These are phyloP conservation scores for Pelagophyceae sp. DNA, from an alignment of 352 stramenopile genomes.

Conservation along the genomic window DNA sequence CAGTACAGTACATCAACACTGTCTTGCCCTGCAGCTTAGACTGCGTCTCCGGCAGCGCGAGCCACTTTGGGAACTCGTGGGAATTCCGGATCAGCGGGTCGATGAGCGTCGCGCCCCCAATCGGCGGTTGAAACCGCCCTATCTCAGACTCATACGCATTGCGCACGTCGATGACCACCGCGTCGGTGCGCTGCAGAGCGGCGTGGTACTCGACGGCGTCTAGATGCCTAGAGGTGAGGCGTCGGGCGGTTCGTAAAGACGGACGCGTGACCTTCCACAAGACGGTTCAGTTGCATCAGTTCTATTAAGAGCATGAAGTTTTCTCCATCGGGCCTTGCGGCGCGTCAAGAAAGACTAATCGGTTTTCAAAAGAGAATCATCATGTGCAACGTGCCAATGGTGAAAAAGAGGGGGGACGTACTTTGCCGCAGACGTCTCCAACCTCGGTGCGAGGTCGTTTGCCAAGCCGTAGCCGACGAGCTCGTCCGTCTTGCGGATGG, in stretches of 20 bases:
- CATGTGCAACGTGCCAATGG: neutral
- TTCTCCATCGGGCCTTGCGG: neutral
- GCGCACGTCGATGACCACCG: slow-evolving; percentile 67
- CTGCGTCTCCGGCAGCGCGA: slow-evolving; percentile 50
- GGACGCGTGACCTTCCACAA: neutral
- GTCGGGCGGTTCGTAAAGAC: neutral
- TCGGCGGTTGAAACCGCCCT: slow-evolving; percentile 58
- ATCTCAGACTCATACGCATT: slow-evolving; percentile 73
- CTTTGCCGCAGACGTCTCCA: neutral
- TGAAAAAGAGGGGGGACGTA: neutral
- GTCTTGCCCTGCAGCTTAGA: slow-evolving; percentile 57
- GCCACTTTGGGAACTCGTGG: slow-evolving; percentile 55
- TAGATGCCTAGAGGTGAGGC: slow-evolving; percentile 39
- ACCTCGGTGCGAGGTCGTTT: neutral
- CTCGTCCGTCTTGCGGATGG: slow-evolving; percentile 15
- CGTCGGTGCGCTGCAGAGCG: slow-evolving; percentile 44
- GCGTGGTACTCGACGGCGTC: slow-evolving; percentile 56
- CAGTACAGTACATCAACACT: slow-evolving; percentile 62
- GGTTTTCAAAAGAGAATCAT: neutral
- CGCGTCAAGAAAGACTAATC: neutral
- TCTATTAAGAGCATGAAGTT: neutral
- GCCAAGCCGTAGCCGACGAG: slow-evolving; percentile 14
- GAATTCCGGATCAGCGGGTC: slow-evolving; percentile 65
- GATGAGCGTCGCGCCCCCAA: slow-evolving; percentile 45
- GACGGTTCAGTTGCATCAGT: neutral